phyloP scores from a whole-genome alignment of 306 rosid species.

The Rosa multiflora region DNA sequence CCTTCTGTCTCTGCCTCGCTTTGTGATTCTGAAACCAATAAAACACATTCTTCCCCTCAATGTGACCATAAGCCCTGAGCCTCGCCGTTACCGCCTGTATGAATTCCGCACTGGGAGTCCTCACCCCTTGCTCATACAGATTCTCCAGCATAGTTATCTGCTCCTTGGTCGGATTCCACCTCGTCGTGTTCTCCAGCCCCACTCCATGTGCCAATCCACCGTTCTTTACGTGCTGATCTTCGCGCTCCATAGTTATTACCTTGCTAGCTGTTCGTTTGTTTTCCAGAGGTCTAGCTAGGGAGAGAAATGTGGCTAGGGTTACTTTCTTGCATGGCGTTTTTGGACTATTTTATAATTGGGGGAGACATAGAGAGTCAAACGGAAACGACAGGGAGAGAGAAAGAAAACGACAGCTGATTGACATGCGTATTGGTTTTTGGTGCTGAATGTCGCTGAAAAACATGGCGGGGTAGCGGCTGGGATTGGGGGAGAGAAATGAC shows the following conservation, averaged over 20 bases:
- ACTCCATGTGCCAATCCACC: slow-evolving; percentile 1
- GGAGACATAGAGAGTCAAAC: slow-evolving; percentile 36
- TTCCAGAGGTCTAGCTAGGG: background rate
- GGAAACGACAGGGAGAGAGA: slow-evolving; percentile 18
- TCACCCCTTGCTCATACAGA: slow-evolving; percentile 73
- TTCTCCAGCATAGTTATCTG: slow-evolving; percentile 72
- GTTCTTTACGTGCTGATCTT: background rate
- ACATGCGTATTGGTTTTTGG: slow-evolving; percentile 98
- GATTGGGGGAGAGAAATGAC: slow-evolving; percentile 26
- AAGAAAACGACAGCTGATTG: slow-evolving; percentile 43
- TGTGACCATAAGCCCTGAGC: slow-evolving; percentile 66
- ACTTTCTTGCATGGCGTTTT: slow-evolving; percentile 34
- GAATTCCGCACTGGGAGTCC: slow-evolving; percentile 81
- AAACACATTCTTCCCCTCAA: slow-evolving; percentile 94
- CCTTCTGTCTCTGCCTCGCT: slow-evolving; percentile 89
- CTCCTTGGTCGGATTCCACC: slow-evolving; percentile 97
- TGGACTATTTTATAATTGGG: slow-evolving; percentile 38
- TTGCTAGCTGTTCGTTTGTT: background rate
- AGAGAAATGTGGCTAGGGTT: slow-evolving; percentile 1
- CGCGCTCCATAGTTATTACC: slow-evolving; percentile 27
- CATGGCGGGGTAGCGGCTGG: slow-evolving; percentile 75
- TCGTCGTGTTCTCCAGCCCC: slow-evolving; percentile 28
- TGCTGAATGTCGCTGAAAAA: slow-evolving; percentile 89
- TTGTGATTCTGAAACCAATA: slow-evolving; percentile 99
- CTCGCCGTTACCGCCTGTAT: slow-evolving; percentile 72